phyloP scores from a whole-genome alignment of 1,139 yeast species.

The Sugiyamaella grinbergsii region DNA sequence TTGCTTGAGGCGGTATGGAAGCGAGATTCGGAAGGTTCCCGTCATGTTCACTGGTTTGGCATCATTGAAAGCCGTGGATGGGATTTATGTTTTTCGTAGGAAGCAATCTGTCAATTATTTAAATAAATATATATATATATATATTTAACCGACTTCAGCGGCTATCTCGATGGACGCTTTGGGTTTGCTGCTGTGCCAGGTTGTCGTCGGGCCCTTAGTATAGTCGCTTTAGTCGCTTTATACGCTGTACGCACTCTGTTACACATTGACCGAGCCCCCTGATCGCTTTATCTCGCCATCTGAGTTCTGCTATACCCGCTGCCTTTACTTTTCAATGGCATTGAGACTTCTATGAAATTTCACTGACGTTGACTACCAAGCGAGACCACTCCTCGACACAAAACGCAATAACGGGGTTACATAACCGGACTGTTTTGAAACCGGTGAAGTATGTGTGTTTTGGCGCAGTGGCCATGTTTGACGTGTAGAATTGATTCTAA shows the following conservation, averaged over 20 bases:
- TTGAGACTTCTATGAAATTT: too few species aligned
- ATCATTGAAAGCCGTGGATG: conserved; percentile 68
- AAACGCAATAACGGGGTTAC: neutral
- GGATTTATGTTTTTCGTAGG: conserved; percentile 74
- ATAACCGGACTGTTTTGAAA: conserved; percentile 3
- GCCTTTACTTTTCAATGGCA: too few species aligned
- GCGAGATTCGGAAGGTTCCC: conserved; percentile 50
- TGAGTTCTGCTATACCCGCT: too few species aligned
- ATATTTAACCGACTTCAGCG: conserved; percentile 2
- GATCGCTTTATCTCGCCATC: too few species aligned
- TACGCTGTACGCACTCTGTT: too few species aligned
- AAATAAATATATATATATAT: neutral
- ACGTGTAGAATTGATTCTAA: neutral
- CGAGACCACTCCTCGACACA: too few species aligned
- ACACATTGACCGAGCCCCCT: too few species aligned
- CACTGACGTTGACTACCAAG: too few species aligned
- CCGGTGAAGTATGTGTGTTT: conserved; percentile 8
- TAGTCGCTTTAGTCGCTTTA: too few species aligned
- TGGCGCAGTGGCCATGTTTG: neutral
- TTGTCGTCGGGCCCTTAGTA: too few species aligned
- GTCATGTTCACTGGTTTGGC: conserved; percentile 65
- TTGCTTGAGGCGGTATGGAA: conserved; percentile 64
- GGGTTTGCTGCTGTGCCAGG: too few species aligned
- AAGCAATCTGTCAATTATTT: neutral
- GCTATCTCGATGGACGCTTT: conserved; percentile 1